Evolutionary conservation across 2,329 filamentous ascomycete species (phyloP).

Genomic region (Samsoniella hepiali): DNA sequence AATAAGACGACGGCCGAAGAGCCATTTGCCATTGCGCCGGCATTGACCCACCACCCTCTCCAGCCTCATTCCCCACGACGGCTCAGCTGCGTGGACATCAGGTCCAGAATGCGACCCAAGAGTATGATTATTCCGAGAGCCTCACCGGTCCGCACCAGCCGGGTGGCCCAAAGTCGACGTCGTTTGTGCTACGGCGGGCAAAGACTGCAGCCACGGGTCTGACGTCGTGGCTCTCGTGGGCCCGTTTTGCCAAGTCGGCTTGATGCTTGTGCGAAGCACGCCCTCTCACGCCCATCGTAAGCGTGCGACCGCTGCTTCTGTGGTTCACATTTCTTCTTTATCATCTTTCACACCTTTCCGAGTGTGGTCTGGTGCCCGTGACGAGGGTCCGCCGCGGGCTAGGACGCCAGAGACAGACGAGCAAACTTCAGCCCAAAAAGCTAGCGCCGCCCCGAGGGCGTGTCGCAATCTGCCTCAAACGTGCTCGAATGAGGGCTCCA

Average conservation of each 20-base stretch:
- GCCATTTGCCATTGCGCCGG: not conserved
- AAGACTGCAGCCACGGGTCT: too few species aligned
- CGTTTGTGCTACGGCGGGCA: not conserved
- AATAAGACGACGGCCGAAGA: not conserved
- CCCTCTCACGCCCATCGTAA: too few species aligned
- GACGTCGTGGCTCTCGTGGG: too few species aligned
- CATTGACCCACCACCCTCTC: not conserved
- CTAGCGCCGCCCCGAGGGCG: slow-evolving; percentile 7
- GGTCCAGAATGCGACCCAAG: not conserved
- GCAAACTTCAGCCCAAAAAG: not conserved
- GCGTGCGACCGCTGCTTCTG: not conserved
- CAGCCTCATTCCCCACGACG: not conserved
- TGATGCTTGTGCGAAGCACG: too few species aligned
- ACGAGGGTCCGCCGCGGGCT: not conserved
- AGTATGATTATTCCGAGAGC: not conserved
- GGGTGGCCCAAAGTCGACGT: not conserved
- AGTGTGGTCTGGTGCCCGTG: not conserved
- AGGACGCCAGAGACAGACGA: not conserved
- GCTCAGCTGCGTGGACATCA: not conserved
- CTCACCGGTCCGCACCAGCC: too few species aligned
- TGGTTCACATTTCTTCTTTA: not conserved
- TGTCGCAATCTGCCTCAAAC: slow-evolving; percentile 12
- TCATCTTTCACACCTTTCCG: not conserved
- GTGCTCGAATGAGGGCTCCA: not conserved
- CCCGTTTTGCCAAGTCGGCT: too few species aligned